These are phyloP conservation scores for Lojkania enalia DNA, from an alignment of 2,329 filamentous ascomycete species.

Conservation along the genomic window DNA sequence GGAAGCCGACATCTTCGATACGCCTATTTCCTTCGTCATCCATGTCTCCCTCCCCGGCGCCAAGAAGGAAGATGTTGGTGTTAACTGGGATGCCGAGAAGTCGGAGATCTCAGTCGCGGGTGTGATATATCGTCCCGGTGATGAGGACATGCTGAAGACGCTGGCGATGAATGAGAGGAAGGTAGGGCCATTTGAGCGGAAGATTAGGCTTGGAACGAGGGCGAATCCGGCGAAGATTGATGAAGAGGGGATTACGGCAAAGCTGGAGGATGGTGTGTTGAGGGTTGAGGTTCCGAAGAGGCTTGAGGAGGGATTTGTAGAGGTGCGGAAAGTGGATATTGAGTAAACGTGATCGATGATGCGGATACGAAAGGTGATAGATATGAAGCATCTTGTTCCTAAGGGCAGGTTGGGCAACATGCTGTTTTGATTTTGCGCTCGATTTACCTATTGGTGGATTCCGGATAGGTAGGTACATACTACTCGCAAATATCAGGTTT, in stretches of 20 bases:
- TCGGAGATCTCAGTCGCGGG: constrained; percentile 69
- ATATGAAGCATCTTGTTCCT: neutral
- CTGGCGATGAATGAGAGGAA: constrained; percentile 68
- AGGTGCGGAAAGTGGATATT: constrained; percentile 57
- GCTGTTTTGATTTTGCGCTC: too few relatives aligned
- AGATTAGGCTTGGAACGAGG: constrained; percentile 62
- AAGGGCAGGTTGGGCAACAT: neutral
- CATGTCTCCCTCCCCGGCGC: constrained; percentile 77
- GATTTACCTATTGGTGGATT: too few relatives aligned
- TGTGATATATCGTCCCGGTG: constrained; percentile 71
- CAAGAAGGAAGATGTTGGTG: constrained; percentile 75
- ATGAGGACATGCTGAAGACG: constrained; percentile 67
- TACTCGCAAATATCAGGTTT: too few relatives aligned
- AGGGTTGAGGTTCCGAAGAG: constrained; percentile 76
- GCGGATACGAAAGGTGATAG: neutral
- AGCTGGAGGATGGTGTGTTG: constrained; percentile 77
- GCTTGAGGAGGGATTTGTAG: constrained; percentile 63
- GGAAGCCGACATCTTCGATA: constrained; percentile 76
- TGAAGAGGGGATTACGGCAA: constrained; percentile 69
- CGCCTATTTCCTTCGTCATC: constrained; percentile 62
- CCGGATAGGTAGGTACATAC: too few relatives aligned
- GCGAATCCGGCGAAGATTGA: constrained; percentile 66
- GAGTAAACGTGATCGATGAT: too few relatives aligned
- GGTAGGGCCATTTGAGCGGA: constrained; percentile 74
- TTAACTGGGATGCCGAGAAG: constrained; percentile 75